A percentile compares a stretch with the other conserved stretches of the same genome.
Evolutionary conservation across 164 flowering plant genomes (phyloP).

Genomic region (Nymphaea thermarum): DNA sequence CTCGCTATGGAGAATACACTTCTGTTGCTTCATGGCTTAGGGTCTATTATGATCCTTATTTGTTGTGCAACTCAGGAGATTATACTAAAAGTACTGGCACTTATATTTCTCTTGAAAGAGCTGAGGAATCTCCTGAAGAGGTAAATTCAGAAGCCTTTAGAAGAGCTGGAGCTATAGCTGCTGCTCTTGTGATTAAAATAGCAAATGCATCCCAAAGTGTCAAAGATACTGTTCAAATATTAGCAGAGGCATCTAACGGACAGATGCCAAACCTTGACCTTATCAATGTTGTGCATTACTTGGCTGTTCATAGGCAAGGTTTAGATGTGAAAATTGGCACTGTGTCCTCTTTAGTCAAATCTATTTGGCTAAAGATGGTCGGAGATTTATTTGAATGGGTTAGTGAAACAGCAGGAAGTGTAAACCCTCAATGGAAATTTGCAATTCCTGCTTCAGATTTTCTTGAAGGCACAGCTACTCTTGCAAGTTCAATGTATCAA

Average conservation of each 20-base stretch:
- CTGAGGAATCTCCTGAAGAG: conserved; percentile 8
- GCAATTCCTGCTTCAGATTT: conserved; percentile 61
- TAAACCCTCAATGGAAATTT: conserved; percentile 75
- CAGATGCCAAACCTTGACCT: conserved; percentile 99
- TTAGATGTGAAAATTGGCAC: conserved; percentile 61
- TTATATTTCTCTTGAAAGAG: conserved; percentile 8
- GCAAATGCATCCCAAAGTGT: conserved; percentile 22
- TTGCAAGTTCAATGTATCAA: conserved; percentile 67
- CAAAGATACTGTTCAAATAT: conserved; percentile 54
- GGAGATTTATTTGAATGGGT: conserved; percentile 46
- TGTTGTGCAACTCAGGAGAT: conserved; percentile 17
- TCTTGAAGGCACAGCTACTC: conserved; percentile 72
- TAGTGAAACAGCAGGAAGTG: conserved; percentile 43
- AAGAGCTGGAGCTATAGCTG: conserved; percentile 98
- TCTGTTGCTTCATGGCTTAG: conserved; percentile 83
- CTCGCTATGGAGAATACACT: conserved; percentile 67
- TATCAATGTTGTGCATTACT: conserved; percentile 71
- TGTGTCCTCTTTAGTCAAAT: conserved; percentile 34
- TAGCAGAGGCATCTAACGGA: conserved; percentile 96
- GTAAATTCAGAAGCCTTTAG: conserved; percentile 31
- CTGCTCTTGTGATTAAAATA: conserved; percentile 85
- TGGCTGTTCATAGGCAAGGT: conserved; percentile 89
- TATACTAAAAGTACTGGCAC: conserved; percentile 20
- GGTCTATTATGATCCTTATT: conserved; percentile 57
- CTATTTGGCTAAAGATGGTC: conserved; percentile 39